Conservation (phyloP, 2,329 filamentous ascomycete genomes). For the Cytospora piceae region DNA sequence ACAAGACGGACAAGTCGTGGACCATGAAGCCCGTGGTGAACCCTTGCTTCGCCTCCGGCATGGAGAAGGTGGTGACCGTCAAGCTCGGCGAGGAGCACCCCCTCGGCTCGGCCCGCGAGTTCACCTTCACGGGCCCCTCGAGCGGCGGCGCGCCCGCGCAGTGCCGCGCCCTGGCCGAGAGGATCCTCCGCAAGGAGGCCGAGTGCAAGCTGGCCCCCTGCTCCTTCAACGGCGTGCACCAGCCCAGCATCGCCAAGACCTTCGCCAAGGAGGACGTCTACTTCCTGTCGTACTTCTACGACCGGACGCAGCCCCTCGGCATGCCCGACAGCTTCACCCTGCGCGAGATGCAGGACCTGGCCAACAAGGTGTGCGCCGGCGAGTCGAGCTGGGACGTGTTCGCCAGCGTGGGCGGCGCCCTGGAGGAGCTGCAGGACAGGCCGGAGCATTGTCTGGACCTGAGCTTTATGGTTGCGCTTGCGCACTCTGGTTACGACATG, state of each 20-base stretch:
- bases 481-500: conserved; percentile 98
- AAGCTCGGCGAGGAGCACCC: conserved; percentile 68
- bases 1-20: conserved; percentile 66
- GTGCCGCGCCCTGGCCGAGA: conserved; percentile 88
- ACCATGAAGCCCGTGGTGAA: conserved; percentile 73
- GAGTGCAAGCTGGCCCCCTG: conserved; percentile 85
- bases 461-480: conserved; percentile 91
- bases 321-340: conserved; percentile 99
- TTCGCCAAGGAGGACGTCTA: conserved; percentile 91
- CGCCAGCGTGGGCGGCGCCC: conserved; percentile 71
- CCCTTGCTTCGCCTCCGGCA: conserved; percentile 84
- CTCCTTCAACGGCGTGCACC: conserved; percentile 97
- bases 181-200: conserved; percentile 85
- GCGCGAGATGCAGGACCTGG: conserved; percentile 83
- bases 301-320: conserved; percentile 88
- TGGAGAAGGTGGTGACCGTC: conserved; percentile 73
- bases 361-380: conserved; percentile 82
- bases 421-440: conserved; percentile 78
- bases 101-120: conserved; percentile 65
- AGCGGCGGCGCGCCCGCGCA: conserved; percentile 73
- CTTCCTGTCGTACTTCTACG: conserved; percentile 97
- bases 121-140: conserved; percentile 87
- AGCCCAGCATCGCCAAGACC: conserved; percentile 89
- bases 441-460: conserved; percentile 94
- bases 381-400: conserved; percentile 80